Conservation (phyloP, 768 basidiomycete species). For the Tricholoma hemisulphureum region DNA sequence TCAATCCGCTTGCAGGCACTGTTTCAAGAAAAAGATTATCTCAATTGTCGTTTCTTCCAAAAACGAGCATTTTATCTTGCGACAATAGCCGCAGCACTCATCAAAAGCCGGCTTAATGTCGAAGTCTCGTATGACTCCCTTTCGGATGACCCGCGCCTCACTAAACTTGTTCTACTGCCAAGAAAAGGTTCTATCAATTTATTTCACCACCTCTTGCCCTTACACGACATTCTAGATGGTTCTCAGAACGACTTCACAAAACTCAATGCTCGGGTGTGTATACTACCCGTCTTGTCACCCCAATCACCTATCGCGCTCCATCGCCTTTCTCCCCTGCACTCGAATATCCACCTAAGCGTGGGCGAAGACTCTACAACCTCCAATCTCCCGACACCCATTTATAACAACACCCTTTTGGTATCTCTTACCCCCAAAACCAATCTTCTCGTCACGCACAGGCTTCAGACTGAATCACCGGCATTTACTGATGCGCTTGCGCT, state of each 20-base stretch:
- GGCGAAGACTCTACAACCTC: slow-evolving; percentile 20
- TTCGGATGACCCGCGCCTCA: slow-evolving; percentile 60
- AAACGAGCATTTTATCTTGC: slow-evolving; percentile 91
- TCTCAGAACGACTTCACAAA: slow-evolving; percentile 59
- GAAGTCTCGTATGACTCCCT: slow-evolving; percentile 62
- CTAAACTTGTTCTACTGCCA: slow-evolving; percentile 61
- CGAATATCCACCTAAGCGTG: slow-evolving; percentile 43
- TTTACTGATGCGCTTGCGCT: slow-evolving; percentile 76
- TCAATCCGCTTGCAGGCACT: slow-evolving; percentile 46
- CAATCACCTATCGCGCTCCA: slow-evolving; percentile 63
- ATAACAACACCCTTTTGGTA: slow-evolving; percentile 72
- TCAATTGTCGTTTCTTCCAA: slow-evolving; percentile 87
- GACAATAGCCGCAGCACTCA: slow-evolving; percentile 59
- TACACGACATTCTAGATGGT: slow-evolving; percentile 42
- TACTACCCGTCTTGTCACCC: slow-evolving; percentile 66
- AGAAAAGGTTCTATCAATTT: slow-evolving; percentile 42
- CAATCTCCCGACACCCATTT: slow-evolving; percentile 65
- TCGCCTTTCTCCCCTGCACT: slow-evolving; percentile 70
- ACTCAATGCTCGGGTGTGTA: slow-evolving; percentile 65
- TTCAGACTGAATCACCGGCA: slow-evolving; percentile 55
- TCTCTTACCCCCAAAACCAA: slow-evolving; percentile 47
- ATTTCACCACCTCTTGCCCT: slow-evolving; percentile 26
- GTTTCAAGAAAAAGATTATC: slow-evolving; percentile 96
- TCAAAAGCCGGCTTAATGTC: slow-evolving; percentile 47
- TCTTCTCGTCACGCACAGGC: slow-evolving; percentile 51